These are phyloP conservation scores for Rheum nobile DNA, from an alignment of 148 eudicot genomes.

Conservation along the genomic window DNA sequence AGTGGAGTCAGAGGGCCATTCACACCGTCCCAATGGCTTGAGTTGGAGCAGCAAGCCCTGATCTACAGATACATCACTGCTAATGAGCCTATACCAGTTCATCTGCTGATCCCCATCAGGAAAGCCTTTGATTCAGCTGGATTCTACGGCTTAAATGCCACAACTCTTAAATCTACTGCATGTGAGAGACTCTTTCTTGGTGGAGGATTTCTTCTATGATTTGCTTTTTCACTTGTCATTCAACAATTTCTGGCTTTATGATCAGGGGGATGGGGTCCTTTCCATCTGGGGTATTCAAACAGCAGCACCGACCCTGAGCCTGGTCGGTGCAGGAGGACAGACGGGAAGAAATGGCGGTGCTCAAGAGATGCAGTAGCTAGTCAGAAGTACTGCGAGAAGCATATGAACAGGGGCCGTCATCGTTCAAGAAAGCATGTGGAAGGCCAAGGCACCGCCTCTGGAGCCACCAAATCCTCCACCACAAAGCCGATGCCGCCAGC, in stretches of 20 bases:
- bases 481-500: not conserved
- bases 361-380: constrained; percentile 20
- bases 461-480: constrained; percentile 9
- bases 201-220: no score
- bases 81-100: constrained; percentile 41
- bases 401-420: constrained; percentile 24
- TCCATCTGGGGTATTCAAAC: constrained; percentile 21
- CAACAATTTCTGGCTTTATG: not conserved
- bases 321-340: constrained; percentile 22
- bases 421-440: constrained; percentile 36
- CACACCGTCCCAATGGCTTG: constrained; percentile 66
- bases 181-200: not conserved
- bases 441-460: constrained; percentile 12
- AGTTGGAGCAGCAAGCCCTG: constrained; percentile 63
- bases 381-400: constrained; percentile 24
- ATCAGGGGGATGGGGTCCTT: constrained; percentile 22
- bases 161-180: constrained; percentile 26
- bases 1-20: constrained; percentile 41
- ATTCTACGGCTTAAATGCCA: constrained; percentile 24
- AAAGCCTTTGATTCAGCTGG: constrained; percentile 60
- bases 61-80: constrained; percentile 55
- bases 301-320: constrained; percentile 25
- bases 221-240: no score
- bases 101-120: constrained; percentile 47
- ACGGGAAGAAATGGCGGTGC: constrained; percentile 31